Percentiles rank a stretch among this genome's conserved stretches.
phyloP scores from a whole-genome alignment of 148 eudicot species.

The Rhododendron simsii region DNA sequence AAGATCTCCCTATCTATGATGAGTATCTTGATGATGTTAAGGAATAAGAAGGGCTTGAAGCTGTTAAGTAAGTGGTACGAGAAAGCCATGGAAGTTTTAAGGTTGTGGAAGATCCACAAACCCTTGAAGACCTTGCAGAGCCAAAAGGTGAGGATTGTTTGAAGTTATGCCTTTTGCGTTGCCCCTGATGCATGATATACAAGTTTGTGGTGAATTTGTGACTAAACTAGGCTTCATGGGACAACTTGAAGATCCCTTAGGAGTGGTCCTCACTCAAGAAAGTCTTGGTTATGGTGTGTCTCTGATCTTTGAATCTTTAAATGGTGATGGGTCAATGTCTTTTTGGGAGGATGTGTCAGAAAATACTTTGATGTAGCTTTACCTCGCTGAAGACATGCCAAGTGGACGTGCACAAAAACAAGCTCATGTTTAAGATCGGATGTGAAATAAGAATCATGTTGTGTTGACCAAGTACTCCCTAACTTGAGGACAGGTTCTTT shows the following conservation, averaged over 20 bases:
- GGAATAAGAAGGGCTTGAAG: background rate
- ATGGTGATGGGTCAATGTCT: background rate
- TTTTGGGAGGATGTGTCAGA: background rate
- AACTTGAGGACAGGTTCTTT: background rate
- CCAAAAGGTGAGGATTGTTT: background rate
- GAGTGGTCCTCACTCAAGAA: background rate
- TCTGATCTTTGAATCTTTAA: background rate
- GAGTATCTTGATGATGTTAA: background rate
- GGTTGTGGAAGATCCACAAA: background rate
- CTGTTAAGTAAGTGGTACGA: background rate
- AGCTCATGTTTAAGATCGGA: background rate
- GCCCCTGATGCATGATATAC: background rate
- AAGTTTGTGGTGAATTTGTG: background rate
- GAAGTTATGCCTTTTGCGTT: background rate
- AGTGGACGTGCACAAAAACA: background rate
- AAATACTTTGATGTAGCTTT: background rate
- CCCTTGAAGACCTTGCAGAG: background rate
- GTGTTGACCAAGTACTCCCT: background rate
- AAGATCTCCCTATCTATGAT: background rate
- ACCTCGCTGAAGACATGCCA: background rate
- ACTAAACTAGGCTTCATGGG: background rate
- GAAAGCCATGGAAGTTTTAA: background rate
- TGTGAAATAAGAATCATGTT: background rate
- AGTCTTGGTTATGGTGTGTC: background rate
- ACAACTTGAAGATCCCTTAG: background rate